A percentile compares a stretch with the other conserved stretches of the same genome.
phyloP scores from a whole-genome alignment of 2,329 filamentous ascomycete species.

The Ophiostoma australiae region DNA sequence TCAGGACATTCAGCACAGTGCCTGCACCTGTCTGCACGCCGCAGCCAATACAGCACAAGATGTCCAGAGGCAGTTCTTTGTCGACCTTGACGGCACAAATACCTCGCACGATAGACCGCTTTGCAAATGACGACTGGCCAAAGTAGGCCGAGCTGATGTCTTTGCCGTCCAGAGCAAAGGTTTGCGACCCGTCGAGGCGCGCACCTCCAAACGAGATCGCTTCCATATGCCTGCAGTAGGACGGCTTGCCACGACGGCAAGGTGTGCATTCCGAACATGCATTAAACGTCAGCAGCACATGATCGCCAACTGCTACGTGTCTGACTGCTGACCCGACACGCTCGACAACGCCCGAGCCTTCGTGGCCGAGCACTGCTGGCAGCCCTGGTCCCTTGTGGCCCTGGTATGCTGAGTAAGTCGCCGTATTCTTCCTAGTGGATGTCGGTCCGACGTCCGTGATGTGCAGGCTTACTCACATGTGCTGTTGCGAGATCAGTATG shows the following conservation, averaged over 20 bases:
- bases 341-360: conserved; percentile 74
- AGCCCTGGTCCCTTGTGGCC: conserved; percentile 3
- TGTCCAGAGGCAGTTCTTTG: conserved; percentile 28
- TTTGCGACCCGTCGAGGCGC: conserved; percentile 8
- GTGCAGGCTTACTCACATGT: neutral
- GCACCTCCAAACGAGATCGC: conserved; percentile 16
- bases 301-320: conserved; percentile 32
- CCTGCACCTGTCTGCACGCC: conserved; percentile 43
- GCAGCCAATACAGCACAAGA: conserved; percentile 41
- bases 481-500: conserved; percentile 28
- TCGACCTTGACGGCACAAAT: conserved; percentile 18
- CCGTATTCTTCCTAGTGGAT: neutral
- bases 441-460: neutral
- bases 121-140: conserved; percentile 22
- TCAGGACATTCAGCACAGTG: conserved; percentile 34
- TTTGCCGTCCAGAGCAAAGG: neutral
- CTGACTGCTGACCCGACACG: conserved; percentile 53
- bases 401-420: neutral
- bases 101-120: conserved; percentile 15
- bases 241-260: conserved; percentile 31
- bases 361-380: conserved; percentile 11
- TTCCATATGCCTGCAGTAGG: conserved; percentile 31
- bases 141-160: conserved; percentile 19
- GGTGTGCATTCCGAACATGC: conserved; percentile 34
- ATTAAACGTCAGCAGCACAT: conserved; percentile 36